Evolutionary conservation across 1,284 basidiomycete genomes (phyloP).

Genomic region (Cryptococcus sp.): DNA sequence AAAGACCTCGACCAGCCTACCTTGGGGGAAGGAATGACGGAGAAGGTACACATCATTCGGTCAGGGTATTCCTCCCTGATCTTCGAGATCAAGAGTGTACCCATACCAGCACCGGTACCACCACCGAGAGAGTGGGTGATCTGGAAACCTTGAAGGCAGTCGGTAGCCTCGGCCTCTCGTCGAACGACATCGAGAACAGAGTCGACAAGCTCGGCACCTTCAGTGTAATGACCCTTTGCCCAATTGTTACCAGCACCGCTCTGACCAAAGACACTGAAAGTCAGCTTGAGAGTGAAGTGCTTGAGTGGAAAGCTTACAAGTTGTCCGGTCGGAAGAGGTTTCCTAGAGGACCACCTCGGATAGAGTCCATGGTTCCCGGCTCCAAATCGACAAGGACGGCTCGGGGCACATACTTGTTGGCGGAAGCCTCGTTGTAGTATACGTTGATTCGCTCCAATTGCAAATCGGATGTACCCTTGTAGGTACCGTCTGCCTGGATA

Average conservation of each 20-base stretch:
- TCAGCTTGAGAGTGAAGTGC: background rate
- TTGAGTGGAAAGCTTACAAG: constrained; percentile 37
- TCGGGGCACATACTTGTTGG: constrained; percentile 92
- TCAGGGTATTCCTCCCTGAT: constrained; percentile 61
- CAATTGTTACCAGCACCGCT: constrained; percentile 52
- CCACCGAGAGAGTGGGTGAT: constrained; percentile 61
- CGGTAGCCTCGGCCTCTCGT: constrained; percentile 57
- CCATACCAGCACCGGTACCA: constrained; percentile 62
- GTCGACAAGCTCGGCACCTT: constrained; percentile 60
- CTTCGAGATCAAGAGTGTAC: constrained; percentile 60
- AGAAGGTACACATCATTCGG: constrained; percentile 62
- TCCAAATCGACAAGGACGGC: constrained; percentile 92
- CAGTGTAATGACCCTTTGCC: constrained; percentile 64
- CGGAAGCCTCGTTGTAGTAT: constrained; percentile 86
- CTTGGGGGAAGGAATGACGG: constrained; percentile 60
- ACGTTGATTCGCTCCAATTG: constrained; percentile 97
- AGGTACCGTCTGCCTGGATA: constrained; percentile 83
- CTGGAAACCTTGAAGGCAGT: constrained; percentile 60
- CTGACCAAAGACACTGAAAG: constrained; percentile 52
- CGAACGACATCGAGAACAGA: constrained; percentile 58
- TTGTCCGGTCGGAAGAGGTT: constrained; percentile 57
- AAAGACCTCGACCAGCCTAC: constrained; percentile 27
- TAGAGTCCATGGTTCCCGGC: constrained; percentile 95
- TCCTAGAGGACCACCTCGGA: constrained; percentile 62
- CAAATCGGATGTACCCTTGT: constrained; percentile 89